Evolutionary conservation across 2,329 filamentous ascomycete genomes (phyloP).

Genomic region (Ceratocystis huliohia): DNA sequence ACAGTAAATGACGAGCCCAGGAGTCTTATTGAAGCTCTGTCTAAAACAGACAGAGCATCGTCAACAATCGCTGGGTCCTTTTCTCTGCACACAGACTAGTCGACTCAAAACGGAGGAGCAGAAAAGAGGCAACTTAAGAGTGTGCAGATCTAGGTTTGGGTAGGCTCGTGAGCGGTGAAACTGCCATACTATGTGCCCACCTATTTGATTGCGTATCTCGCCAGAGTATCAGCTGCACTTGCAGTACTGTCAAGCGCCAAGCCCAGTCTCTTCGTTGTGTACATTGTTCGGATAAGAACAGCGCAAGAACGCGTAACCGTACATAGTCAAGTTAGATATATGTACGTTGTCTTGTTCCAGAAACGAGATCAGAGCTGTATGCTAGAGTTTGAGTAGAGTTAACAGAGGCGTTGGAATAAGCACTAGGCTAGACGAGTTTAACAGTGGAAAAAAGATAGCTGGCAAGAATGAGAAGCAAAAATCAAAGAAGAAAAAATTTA

Average conservation of each 20-base stretch:
- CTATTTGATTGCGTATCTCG: not conserved
- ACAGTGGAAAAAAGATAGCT: not conserved
- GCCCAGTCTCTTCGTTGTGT: not conserved
- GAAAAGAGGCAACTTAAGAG: slow-evolving; percentile 91
- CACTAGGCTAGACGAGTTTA: not conserved
- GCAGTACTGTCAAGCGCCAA: not conserved
- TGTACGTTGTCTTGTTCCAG: not conserved
- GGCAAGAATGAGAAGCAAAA: not conserved
- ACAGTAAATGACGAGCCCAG: slow-evolving; percentile 19
- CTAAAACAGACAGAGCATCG: slow-evolving; percentile 41
- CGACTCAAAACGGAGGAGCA: slow-evolving; percentile 68
- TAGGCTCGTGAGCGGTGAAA: too few species aligned
- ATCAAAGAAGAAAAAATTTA: slow-evolving; percentile 1
- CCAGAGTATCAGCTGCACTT: not conserved
- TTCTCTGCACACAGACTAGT: slow-evolving; percentile 97
- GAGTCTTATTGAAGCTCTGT: slow-evolving; percentile 23
- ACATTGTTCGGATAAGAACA: not conserved
- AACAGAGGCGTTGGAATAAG: not conserved
- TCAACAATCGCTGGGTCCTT: slow-evolving; percentile 34
- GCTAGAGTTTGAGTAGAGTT: not conserved
- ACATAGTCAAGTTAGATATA: not conserved
- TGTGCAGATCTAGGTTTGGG: slow-evolving; percentile 47
- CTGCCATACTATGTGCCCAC: too few species aligned
- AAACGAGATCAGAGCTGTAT: not conserved
- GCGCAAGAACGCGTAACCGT: not conserved